phyloP scores from a whole-genome alignment of 75 land plant genomes.

The Cunninghamia lanceolata region DNA sequence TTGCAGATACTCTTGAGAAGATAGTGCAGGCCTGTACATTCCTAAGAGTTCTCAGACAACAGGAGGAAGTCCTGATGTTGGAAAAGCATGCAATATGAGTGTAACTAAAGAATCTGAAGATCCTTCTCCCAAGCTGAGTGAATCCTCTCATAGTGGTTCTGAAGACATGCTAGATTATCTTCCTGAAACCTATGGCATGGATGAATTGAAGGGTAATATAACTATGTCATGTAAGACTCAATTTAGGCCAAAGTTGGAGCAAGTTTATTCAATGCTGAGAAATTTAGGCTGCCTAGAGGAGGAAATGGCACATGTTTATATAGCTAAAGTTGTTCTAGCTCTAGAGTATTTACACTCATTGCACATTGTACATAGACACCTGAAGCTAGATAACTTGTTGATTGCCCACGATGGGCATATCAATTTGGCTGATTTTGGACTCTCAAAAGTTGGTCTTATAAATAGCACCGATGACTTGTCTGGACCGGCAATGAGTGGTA shows the following conservation, averaged over 20 bases:
- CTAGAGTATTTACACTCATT: conserved; percentile 93
- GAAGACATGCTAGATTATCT: conserved; percentile 91
- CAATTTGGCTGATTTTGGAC: conserved; percentile 97
- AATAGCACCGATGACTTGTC: conserved; percentile 98
- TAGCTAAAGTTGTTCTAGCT: conserved; percentile 98
- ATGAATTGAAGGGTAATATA: conserved; percentile 68
- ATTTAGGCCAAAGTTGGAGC: conserved; percentile 91
- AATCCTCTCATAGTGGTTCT: conserved; percentile 75
- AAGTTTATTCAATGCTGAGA: too few species aligned
- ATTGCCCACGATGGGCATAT: conserved; percentile 99
- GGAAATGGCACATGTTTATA: too few species aligned
- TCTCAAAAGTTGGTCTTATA: conserved; percentile 98
- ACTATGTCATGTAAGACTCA: conserved; percentile 82
- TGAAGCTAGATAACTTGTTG: conserved; percentile 94
- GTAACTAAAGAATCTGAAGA: conserved; percentile 68
- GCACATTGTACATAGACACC: conserved; percentile 90
- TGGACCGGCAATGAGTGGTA: conserved; percentile 89
- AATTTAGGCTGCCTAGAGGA: too few species aligned
- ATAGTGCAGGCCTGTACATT: conserved; percentile 59
- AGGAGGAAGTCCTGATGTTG: conserved; percentile 80
- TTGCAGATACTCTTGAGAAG: conserved; percentile 90
- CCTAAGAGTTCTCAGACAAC: conserved; percentile 49
- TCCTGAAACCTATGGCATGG: conserved; percentile 72
- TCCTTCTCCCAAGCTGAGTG: conserved; percentile 54
- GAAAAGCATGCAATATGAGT: conserved; percentile 63